Evolutionary conservation across 2,329 filamentous ascomycete species (phyloP), one percentile per base, ranked within the genome.

Genomic region (Ophiostoma piceae): DNA sequence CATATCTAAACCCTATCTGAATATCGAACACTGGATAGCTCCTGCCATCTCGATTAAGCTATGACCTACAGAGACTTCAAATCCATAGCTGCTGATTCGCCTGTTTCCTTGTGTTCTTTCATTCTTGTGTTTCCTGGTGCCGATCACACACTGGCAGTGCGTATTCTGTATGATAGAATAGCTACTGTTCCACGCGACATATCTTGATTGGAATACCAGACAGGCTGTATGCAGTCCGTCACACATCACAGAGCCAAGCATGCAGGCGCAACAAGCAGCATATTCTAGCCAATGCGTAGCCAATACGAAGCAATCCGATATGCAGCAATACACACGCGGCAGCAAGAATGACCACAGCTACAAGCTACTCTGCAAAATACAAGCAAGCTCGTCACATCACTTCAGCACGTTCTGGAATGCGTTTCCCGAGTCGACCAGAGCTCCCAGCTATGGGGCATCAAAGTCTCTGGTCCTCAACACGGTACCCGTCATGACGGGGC

Each of bases 61-160:
- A 57, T 57, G 11, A 14, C 11, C 51, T 9, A 57, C 35, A 62
- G 57, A 62, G 22, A 32, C 22, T 62, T 62, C 57, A 62, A 62
- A 62, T 62, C 26, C 57, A 62, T 62, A 32, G 57, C 57, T 62
- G 57, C 57, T 32, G 57, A 62, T 62, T 62, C 57, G 57, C 57
- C 22, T 62, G 57, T 35, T 35, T n/a, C 32, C 6, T 35, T 8
- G 35, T 35, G 35, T 35, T 35, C 3, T 35, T 35, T 1, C 5
- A 3, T 35, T 35, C 35, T 35, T 35, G 35, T 35, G 35, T 26
- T 62, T 22, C 47, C 51, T 22, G 9, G 14, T 26, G 51, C 22
- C 8, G 57, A 62, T 35, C 57, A 32, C 12, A 32, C 57, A 32
- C 57, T 11, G 6, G 16, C 43, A 47, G 39, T 14, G 35, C 35